These are phyloP conservation scores for Aspergillus proliferans DNA, from an alignment of 2,329 filamentous ascomycete genomes.

Conservation along the genomic window DNA sequence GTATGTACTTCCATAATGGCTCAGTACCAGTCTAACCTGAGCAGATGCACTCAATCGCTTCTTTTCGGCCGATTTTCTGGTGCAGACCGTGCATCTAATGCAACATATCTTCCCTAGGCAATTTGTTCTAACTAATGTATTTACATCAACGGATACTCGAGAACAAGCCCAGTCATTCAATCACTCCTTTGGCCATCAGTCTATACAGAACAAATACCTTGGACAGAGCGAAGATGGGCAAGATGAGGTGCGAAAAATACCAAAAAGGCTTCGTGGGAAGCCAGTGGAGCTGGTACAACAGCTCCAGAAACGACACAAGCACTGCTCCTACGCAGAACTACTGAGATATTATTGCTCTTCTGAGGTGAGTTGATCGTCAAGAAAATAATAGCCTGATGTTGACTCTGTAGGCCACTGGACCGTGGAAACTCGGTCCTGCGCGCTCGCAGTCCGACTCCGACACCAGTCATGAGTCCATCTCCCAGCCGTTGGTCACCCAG, in stretches of 20 bases:
- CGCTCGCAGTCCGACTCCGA: conserved; percentile 5
- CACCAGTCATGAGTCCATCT: conserved; percentile 9
- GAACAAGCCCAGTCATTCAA: conserved; percentile 69
- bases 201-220: conserved; percentile 58
- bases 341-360: conserved; percentile 73
- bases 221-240: conserved; percentile 8
- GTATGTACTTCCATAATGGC: conserved; percentile 47
- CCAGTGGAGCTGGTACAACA: conserved; percentile 55
- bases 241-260: conserved; percentile 18
- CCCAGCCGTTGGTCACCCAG: conserved; percentile 21
- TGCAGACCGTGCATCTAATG: conserved; percentile 64
- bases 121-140: conserved; percentile 88
- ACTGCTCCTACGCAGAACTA: conserved; percentile 74
- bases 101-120: conserved; percentile 93
- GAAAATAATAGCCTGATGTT: conserved; percentile 3
- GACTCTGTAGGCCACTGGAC: conserved; percentile 16
- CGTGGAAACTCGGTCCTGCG: conserved; percentile 15
- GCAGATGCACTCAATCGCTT: conserved; percentile 76
- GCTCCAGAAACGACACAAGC: conserved; percentile 63
- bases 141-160: conserved; percentile 62
- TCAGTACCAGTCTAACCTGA: not conserved
- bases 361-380: conserved; percentile 30
- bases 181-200: conserved; percentile 68
- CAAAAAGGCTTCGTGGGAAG: conserved; percentile 56
- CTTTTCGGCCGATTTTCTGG: conserved; percentile 33